Evolutionary conservation across 2,329 filamentous ascomycete genomes (phyloP).

Genomic region (Shiraia bambusicola): DNA sequence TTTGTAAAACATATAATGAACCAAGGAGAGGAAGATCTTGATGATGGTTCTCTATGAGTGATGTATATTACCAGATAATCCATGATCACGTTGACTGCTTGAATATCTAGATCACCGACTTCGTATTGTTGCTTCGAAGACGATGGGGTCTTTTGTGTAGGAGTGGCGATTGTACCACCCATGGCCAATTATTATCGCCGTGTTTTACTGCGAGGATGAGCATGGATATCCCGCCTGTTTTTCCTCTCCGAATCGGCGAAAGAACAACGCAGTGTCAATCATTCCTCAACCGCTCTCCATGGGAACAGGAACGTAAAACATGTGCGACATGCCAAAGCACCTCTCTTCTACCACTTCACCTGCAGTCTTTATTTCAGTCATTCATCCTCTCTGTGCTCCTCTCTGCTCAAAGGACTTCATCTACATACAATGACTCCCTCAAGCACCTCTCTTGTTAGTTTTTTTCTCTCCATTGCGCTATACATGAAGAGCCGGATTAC

Average conservation of each 20-base stretch:
- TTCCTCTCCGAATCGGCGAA: slow-evolving; percentile 41
- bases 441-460: too few relatives aligned
- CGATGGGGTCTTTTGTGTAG: not conserved
- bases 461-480: too few relatives aligned
- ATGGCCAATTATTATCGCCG: slow-evolving; percentile 15
- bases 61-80: not conserved
- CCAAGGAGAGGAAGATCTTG: too few relatives aligned
- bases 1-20: too few relatives aligned
- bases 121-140: not conserved
- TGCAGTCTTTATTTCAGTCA: too few relatives aligned
- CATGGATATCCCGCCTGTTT: slow-evolving; percentile 26
- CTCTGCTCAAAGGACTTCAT: too few relatives aligned
- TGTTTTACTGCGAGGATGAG: slow-evolving; percentile 32
- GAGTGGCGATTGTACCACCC: not conserved
- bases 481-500: too few relatives aligned
- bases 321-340: not conserved
- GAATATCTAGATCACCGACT: not conserved
- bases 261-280: slow-evolving; percentile 44
- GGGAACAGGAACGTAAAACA: slow-evolving; percentile 43
- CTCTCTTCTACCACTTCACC: too few relatives aligned
- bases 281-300: slow-evolving; percentile 35
- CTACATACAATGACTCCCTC: too few relatives aligned
- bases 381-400: too few relatives aligned
- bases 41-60: too few relatives aligned
- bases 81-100: not conserved